phyloP scores from a whole-genome alignment of 2,329 filamentous ascomycete genomes.

The Emergomyces africanus region DNA sequence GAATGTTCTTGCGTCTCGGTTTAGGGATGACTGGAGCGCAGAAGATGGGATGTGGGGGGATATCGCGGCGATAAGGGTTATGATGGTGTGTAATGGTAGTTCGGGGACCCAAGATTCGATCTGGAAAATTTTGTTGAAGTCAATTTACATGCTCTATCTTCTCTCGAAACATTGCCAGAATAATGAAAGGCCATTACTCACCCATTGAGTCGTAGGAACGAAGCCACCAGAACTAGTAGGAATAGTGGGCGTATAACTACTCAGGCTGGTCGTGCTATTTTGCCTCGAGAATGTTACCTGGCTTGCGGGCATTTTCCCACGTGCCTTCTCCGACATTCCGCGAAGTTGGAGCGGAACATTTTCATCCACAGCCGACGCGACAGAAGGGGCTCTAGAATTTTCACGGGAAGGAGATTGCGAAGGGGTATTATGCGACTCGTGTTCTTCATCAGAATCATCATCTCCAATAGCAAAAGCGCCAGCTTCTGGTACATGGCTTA shows the following conservation, averaged over 20 bases:
- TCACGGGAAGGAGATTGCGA: constrained; percentile 42
- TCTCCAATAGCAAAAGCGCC: constrained; percentile 80
- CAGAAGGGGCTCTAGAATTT: constrained; percentile 52
- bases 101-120: constrained; percentile 91
- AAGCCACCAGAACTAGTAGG: constrained; percentile 47
- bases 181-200: constrained; percentile 21
- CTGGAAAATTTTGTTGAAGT: constrained; percentile 28
- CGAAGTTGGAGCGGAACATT: constrained; percentile 69
- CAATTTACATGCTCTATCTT: neutral
- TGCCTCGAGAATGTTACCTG: constrained; percentile 74
- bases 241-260: constrained; percentile 46
- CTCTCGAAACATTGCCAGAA: neutral
- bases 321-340: constrained; percentile 93
- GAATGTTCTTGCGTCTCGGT: constrained; percentile 28
- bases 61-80: constrained; percentile 58
- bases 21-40: constrained; percentile 31
- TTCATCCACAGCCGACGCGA: constrained; percentile 58
- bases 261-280: constrained; percentile 75
- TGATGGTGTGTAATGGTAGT: constrained; percentile 72
- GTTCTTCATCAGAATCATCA: constrained; percentile 52
- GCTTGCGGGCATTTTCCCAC: constrained; percentile 87
- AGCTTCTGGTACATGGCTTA: constrained; percentile 62
- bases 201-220: constrained; percentile 65
- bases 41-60: constrained; percentile 37
- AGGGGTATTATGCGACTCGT: constrained; percentile 51